A percentile compares a stretch with the other conserved stretches of the same genome.
Evolutionary conservation across 495 filamentous ascomycete genomes (phyloP).

Genomic region (Aspergillus haitiensis): DNA sequence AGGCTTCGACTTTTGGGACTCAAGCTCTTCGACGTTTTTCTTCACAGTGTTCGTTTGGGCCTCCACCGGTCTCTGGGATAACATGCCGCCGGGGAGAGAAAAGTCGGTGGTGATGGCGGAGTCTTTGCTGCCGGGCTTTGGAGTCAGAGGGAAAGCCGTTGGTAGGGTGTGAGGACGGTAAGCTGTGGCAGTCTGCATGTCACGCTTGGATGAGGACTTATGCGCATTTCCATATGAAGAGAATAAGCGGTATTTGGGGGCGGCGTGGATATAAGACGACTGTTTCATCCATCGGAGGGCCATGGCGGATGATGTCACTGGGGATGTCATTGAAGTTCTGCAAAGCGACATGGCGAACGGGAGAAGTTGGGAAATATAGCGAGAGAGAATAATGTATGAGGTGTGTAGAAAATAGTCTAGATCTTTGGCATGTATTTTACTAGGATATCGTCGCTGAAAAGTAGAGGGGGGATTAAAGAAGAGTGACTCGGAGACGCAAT

Average conservation of each 20-base stretch:
- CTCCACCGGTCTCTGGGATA: constrained; percentile 24
- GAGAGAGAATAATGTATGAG: constrained; percentile 11
- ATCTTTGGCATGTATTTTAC: constrained; percentile 12
- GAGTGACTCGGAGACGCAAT: constrained; percentile 15
- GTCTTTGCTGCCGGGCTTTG: constrained; percentile 64
- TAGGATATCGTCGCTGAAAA: constrained; percentile 7
- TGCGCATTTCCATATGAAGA: constrained; percentile 58
- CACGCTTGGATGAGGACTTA: constrained; percentile 57
- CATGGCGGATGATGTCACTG: constrained; percentile 57
- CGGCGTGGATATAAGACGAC: constrained; percentile 45
- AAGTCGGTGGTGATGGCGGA: constrained; percentile 64
- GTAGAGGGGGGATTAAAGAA: constrained; percentile 24
- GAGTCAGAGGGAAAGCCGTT: constrained; percentile 63
- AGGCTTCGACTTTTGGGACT: constrained; percentile 60
- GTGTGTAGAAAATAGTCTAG: constrained; percentile 1
- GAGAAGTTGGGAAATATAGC: not conserved
- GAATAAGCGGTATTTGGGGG: constrained; percentile 62
- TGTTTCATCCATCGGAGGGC: constrained; percentile 53
- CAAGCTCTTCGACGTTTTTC: constrained; percentile 55
- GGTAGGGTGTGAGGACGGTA: constrained; percentile 73
- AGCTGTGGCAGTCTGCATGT: constrained; percentile 70
- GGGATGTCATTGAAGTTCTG: constrained; percentile 34
- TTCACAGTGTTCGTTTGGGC: constrained; percentile 26
- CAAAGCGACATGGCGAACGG: constrained; percentile 37
- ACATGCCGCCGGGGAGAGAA: constrained; percentile 26